A percentile compares a stretch with the other conserved stretches of the same genome.
Conservation (phyloP, 768 basidiomycete genomes). For the Podaxis sp. region DNA sequence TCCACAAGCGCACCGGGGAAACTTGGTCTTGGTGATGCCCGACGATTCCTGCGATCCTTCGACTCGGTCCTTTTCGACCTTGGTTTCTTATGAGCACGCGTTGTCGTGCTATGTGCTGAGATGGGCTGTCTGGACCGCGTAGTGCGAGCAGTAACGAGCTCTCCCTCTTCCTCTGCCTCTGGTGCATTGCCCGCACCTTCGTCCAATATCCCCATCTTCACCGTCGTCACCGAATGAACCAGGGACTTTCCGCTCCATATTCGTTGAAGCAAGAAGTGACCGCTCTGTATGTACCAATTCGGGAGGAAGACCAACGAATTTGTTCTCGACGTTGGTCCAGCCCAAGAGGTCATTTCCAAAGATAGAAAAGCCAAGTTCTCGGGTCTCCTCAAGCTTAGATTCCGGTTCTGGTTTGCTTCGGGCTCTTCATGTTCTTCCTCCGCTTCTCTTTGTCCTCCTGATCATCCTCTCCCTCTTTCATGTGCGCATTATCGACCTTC, state of each 20-base stretch:
- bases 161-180: neutral
- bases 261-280: conserved; percentile 20
- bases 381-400: conserved; percentile 17
- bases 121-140: conserved; percentile 1
- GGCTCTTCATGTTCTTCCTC: conserved; percentile 21
- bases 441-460: conserved; percentile 6
- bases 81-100: conserved; percentile 13
- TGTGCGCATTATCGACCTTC: conserved; percentile 23
- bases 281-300: conserved; percentile 24
- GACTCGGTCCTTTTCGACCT: conserved; percentile 10
- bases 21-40: conserved; percentile 7
- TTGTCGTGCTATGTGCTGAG: conserved; percentile 12
- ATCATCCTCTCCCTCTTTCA: conserved; percentile 18
- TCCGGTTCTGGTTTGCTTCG: conserved; percentile 14
- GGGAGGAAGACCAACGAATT: conserved; percentile 1
- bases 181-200: conserved; percentile 18
- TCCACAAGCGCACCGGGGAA: conserved; percentile 20
- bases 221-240: conserved; percentile 44
- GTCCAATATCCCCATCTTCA: conserved; percentile 32
- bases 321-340: conserved; percentile 2
- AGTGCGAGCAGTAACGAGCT: neutral
- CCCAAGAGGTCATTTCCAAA: conserved; percentile 21
- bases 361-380: conserved; percentile 29
- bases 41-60: conserved; percentile 4
- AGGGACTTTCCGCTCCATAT: conserved; percentile 36